A percentile compares a stretch with the other conserved stretches of the same genome.
These are phyloP conservation scores for Wallemia hederae DNA, from an alignment of 1,284 basidiomycete genomes.

Conservation along the genomic window DNA sequence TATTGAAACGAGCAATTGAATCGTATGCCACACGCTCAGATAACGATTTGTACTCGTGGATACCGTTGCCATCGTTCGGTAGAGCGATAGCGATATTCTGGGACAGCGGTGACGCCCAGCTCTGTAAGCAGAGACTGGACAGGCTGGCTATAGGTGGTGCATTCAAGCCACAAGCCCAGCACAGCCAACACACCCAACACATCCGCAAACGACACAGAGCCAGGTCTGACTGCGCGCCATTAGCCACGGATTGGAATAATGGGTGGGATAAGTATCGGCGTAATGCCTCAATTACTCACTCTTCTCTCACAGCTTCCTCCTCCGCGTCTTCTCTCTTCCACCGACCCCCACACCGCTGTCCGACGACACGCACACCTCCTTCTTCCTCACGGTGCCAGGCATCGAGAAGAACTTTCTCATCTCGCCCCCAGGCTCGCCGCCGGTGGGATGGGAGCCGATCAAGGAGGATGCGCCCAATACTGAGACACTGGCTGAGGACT, in stretches of 20 bases:
- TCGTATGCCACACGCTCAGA: slow-evolving; percentile 18
- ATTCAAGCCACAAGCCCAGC: slow-evolving; percentile 5
- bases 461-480: slow-evolving; percentile 73
- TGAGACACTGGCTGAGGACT: slow-evolving; percentile 59
- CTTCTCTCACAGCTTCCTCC: slow-evolving; percentile 21
- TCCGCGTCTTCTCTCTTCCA: slow-evolving; percentile 53
- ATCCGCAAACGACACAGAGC: not conserved
- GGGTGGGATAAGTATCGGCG: slow-evolving; percentile 27
- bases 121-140: slow-evolving; percentile 14
- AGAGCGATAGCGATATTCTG: slow-evolving; percentile 53
- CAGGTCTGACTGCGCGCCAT: slow-evolving; percentile 9
- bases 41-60: slow-evolving; percentile 57
- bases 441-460: slow-evolving; percentile 83
- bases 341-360: slow-evolving; percentile 24
- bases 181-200: not conserved
- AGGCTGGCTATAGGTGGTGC: slow-evolving; percentile 13
- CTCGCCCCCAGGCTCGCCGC: slow-evolving; percentile 90
- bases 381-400: slow-evolving; percentile 38
- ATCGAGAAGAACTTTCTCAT: slow-evolving; percentile 84
- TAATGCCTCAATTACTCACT: slow-evolving; percentile 7
- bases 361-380: slow-evolving; percentile 13
- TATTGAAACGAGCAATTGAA: not conserved
- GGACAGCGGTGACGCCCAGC: slow-evolving; percentile 16
- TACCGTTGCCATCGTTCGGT: slow-evolving; percentile 46
- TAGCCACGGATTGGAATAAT: slow-evolving; percentile 35